Percentiles rank a stretch among this genome's conserved stretches.
phyloP scores from a whole-genome alignment of 352 stramenopile species.

The Phytophthora constricta region DNA sequence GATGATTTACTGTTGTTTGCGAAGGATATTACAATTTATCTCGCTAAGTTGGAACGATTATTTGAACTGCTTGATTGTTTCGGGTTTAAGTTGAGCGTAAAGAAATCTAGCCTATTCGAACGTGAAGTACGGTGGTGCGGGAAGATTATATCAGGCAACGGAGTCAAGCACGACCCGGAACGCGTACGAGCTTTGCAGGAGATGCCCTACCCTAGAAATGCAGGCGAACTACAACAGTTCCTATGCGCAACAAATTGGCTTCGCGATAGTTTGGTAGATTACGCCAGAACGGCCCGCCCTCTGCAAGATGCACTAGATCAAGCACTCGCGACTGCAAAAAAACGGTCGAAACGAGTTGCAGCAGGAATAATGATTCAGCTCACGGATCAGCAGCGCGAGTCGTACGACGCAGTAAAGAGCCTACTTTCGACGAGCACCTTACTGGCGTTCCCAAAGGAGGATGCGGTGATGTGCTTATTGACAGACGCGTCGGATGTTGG shows the following conservation, averaged over 20 bases:
- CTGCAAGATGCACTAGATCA: not conserved
- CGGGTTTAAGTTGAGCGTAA: constrained; percentile 23
- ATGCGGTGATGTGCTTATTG: no score
- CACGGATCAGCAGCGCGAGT: not conserved
- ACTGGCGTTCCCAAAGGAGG: not conserved
- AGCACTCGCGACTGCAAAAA: not conserved
- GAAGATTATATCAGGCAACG: not conserved
- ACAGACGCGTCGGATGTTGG: not conserved
- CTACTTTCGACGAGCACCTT: not conserved
- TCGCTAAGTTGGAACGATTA: constrained; percentile 23
- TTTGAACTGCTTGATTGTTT: constrained; percentile 20
- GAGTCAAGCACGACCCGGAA: not conserved
- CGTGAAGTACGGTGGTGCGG: constrained; percentile 24
- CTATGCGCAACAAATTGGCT: constrained; percentile 1
- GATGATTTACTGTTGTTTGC: no score
- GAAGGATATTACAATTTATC: constrained; percentile 17
- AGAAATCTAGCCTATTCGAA: constrained; percentile 24
- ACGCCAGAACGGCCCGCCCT: not conserved
- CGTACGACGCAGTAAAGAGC: not conserved
- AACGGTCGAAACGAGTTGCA: not conserved
- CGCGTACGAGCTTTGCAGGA: not conserved
- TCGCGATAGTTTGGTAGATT: not conserved
- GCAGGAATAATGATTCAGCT: not conserved
- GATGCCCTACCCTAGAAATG: not conserved
- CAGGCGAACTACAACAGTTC: constrained; percentile 1